These are phyloP conservation scores for Leccinum griseonigrum DNA, from an alignment of 1,284 basidiomycete species.

Conservation along the genomic window DNA sequence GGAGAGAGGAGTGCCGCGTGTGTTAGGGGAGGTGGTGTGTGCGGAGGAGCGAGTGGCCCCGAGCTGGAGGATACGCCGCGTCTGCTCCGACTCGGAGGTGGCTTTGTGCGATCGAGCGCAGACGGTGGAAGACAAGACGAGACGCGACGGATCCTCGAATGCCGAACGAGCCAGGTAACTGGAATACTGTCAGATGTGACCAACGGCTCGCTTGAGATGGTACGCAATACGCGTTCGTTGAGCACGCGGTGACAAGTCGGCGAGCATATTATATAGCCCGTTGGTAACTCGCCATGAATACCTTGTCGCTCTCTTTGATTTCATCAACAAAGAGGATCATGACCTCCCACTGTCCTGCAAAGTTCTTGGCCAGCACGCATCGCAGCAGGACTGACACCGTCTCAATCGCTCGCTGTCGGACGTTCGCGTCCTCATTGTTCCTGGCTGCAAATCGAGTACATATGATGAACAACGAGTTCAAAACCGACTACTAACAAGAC, in stretches of 20 bases:
- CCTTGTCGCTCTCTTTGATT: slow-evolving; percentile 51
- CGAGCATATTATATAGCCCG: neutral
- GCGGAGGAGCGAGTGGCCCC: slow-evolving; percentile 10
- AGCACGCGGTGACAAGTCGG: too few species aligned
- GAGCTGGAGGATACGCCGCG: slow-evolving; percentile 51
- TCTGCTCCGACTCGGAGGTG: slow-evolving; percentile 38
- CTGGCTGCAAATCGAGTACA: slow-evolving; percentile 37
- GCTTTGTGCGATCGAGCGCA: slow-evolving; percentile 33
- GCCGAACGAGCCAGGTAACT: too few species aligned
- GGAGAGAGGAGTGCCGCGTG: slow-evolving; percentile 25
- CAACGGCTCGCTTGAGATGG: too few species aligned
- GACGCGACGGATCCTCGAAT: slow-evolving; percentile 37
- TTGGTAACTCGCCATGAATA: slow-evolving; percentile 47
- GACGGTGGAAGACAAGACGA: slow-evolving; percentile 40
- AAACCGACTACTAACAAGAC: slow-evolving; percentile 45
- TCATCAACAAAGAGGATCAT: slow-evolving; percentile 66
- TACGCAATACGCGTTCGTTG: too few species aligned
- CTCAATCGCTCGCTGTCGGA: slow-evolving; percentile 42
- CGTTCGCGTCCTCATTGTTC: slow-evolving; percentile 32
- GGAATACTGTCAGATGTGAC: too few species aligned
- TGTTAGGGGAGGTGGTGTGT: slow-evolving; percentile 6
- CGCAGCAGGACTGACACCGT: slow-evolving; percentile 47
- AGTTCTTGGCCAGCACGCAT: slow-evolving; percentile 49
- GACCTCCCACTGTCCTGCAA: slow-evolving; percentile 59
- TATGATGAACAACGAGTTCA: slow-evolving; percentile 46